Conservation (phyloP, 805 yeast genomes). For the Myxozyma neotropica region DNA sequence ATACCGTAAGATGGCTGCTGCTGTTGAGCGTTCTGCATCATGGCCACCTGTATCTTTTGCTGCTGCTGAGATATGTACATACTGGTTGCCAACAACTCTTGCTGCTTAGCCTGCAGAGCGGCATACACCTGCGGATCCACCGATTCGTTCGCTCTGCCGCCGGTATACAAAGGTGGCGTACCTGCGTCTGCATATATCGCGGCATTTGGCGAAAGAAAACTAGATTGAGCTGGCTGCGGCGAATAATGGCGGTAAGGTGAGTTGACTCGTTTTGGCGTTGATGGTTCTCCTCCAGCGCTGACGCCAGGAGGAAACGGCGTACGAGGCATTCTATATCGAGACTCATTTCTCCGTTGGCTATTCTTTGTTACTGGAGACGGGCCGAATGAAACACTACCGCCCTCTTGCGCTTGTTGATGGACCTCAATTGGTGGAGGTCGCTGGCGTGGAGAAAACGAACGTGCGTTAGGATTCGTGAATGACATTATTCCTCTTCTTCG, state of each 20-base stretch:
- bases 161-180: slow-evolving; percentile 5
- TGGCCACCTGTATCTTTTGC: slow-evolving; percentile 41
- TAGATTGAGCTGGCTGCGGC: background rate
- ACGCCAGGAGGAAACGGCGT: slow-evolving; percentile 3
- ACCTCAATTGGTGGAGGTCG: slow-evolving; percentile 25
- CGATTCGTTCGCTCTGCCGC: slow-evolving; percentile 14
- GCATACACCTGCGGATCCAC: slow-evolving; percentile 37
- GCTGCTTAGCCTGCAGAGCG: slow-evolving; percentile 42
- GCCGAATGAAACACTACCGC: background rate
- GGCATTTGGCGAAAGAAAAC: background rate
- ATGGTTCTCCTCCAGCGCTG: background rate
- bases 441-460: slow-evolving; percentile 23
- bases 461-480: slow-evolving; percentile 21
- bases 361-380: background rate
- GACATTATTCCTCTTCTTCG: background rate
- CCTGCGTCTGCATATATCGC: background rate
- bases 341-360: background rate
- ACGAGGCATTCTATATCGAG: background rate
- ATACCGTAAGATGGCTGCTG: background rate
- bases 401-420: background rate
- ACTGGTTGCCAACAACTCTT: slow-evolving; percentile 42
- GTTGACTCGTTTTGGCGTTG: slow-evolving; percentile 3
- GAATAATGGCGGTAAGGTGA: slow-evolving; percentile 1
- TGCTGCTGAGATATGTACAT: slow-evolving; percentile 43
- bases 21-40: slow-evolving; percentile 34